phyloP scores from a whole-genome alignment of 179 eudicot genomes.

The Nepenthes alata region DNA sequence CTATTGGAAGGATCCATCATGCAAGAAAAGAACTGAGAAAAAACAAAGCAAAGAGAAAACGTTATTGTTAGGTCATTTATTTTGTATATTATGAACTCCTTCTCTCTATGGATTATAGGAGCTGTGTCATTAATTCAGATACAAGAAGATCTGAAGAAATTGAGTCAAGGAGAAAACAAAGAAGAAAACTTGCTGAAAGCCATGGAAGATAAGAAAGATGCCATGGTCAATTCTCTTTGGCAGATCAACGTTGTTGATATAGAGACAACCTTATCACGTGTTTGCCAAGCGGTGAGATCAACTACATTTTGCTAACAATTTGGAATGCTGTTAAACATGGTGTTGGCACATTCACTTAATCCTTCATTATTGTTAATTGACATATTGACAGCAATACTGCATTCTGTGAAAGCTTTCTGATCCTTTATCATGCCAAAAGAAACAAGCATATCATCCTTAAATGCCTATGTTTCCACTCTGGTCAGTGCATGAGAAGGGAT shows the following conservation, averaged over 20 bases:
- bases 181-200: conserved; percentile 57
- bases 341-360: background rate
- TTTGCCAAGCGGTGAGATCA: conserved; percentile 69
- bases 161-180: conserved; percentile 54
- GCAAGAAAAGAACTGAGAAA: background rate
- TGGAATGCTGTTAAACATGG: background rate
- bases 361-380: too few relatives aligned
- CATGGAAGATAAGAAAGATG: conserved; percentile 83
- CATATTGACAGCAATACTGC: too few relatives aligned
- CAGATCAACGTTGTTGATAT: conserved; percentile 88
- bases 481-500: too few relatives aligned
- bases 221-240: conserved; percentile 80
- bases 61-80: background rate
- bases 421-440: too few relatives aligned
- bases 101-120: conserved; percentile 28
- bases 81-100: background rate
- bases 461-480: too few relatives aligned
- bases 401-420: too few relatives aligned
- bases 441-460: too few relatives aligned
- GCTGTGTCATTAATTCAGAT: conserved; percentile 67
- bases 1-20: background rate
- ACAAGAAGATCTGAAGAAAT: conserved; percentile 59
- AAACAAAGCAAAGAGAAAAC: too few relatives aligned
- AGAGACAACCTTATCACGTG: conserved; percentile 72
- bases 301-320: background rate